Base-by-base conservation (phyloP, 176 grass and related monocot genomes). In the Aegilops longissima region DNA sequence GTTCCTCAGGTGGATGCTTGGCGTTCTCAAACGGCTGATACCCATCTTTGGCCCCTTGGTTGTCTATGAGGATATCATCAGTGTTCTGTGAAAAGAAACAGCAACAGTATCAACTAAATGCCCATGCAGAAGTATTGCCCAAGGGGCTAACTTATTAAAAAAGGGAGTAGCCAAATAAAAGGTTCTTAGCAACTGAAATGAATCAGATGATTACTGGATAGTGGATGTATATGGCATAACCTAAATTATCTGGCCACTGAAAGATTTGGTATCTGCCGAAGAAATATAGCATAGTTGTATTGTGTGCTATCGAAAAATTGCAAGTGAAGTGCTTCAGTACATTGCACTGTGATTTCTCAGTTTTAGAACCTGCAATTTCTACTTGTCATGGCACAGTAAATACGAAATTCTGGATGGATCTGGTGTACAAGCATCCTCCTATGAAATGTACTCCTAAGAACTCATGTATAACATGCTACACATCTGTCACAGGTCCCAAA, bases 31-130 rank as follows among this genome's bases (percentile, higher is more conserved):
- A 85, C 25, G 87, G 78, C 54, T 71, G 71, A 63, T 87, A 91
- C 5, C 24, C 71, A 78, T 82, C 90, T 29, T 58, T 82, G 24
- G 82, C 86, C 64, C 64, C 70, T 91, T 52, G 39, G 77, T 88
- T 91, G 64, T 88, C 82, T 88, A 88, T 88, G 82, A 91, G 90
- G 78, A 88, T 65, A 85, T 91, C 90, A 73, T 88, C 90, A 71
- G 54, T 49, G 14, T 72, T 65, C 90, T 91, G 72, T 71, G 64
- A 25, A 77, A 76, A 88, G 29, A 23, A 76, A 69, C 8, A 78
- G 9, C 21, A 42, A 69, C 81, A 66, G 1, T 25, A 71, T 87
- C 59, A 84, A 80, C 51, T 80, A 84, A 75, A 77, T 76, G 61
- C 24, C 7, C 66, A 27, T 21, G 14, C 25, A 62, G 68, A 87